Evolutionary conservation across 106 monocot genomes (phyloP), one percentile per base, ranked within the genome.

Genomic region (Alisma plantagoaquatica): DNA sequence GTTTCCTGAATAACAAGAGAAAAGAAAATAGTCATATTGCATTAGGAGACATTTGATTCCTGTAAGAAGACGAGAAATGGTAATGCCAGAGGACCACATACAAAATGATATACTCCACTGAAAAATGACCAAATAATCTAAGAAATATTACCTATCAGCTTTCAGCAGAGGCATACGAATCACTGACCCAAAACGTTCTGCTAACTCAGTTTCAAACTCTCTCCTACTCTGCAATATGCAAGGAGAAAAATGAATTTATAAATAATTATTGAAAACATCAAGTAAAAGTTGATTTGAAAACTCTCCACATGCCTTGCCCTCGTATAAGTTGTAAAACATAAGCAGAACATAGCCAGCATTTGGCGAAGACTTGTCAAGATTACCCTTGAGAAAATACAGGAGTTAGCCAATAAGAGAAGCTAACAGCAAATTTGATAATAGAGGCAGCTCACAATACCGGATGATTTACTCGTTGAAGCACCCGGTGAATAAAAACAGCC

Each of bases 321-420:
- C 69, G 61, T 96, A 96, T 46, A 96, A 84, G 63, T 89, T 41
- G 57, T 96, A 96, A 62, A 96, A 96, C 96, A 96, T 84, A 35
- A 96, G 71, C 53, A 96, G 68, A 60, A 96, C 96, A 72, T 84
- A 96, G 47, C 96, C 96, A 69, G 76, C 84, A 76, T 89, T 84
- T 50, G 81, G 78, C 25, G 96, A 96, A 28, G 70, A 61, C 54
- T 71, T 80, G 71, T 96, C 96, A 46, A 96, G 71, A 77, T 89
- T 89, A 49, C 96, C 96, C 96, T 96, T 61, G 22, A 58, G 14
- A 6, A 14, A 7, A 38, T 7, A 38, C 9, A 38, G 35, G 14
- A 38, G 9, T 38, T 38, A 14, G 35, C 14, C 35, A 38, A 38
- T 6, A 38, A 38, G 14, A 38, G 14, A 6, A 14, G 9, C 14